Conservation (phyloP, 1,284 basidiomycete genomes). For the Megacollybia platyphylla region DNA sequence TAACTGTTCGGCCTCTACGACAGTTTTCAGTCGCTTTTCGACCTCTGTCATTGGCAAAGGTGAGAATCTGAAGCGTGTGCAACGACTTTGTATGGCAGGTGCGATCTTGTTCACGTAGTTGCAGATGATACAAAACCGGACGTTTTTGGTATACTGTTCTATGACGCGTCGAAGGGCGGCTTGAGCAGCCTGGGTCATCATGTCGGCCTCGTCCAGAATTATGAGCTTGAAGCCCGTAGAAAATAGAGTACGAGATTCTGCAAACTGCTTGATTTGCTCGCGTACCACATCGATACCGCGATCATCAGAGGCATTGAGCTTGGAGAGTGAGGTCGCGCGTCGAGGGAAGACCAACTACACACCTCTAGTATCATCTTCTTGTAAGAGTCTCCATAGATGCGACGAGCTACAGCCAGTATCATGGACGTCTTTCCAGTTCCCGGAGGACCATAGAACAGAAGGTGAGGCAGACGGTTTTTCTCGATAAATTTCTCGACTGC, state of each 20-base stretch:
- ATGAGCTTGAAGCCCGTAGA: conserved; percentile 96
- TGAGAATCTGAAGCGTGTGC: conserved; percentile 96
- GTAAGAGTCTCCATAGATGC: conserved; percentile 79
- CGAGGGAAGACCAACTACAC: conserved; percentile 10
- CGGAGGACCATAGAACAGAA: conserved; percentile 96
- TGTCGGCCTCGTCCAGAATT: conserved; percentile 97
- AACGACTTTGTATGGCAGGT: conserved; percentile 96
- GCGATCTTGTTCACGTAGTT: conserved; percentile 99
- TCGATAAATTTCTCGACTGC: conserved; percentile 94
- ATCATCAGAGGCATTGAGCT: conserved; percentile 97
- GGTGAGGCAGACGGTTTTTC: conserved; percentile 87
- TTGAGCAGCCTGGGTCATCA: conserved; percentile 98
- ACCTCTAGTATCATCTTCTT: conserved; percentile 92
- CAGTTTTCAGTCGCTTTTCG: conserved; percentile 67
- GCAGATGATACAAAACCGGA: conserved; percentile 99
- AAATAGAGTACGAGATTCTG: conserved; percentile 87
- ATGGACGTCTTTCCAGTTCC: conserved; percentile 98
- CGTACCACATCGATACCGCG: conserved; percentile 97
- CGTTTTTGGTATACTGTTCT: conserved; percentile 97
- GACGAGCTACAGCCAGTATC: conserved; percentile 90
- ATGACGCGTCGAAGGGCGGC: conserved; percentile 94
- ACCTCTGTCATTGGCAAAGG: conserved; percentile 84
- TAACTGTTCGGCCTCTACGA: conserved; percentile 81
- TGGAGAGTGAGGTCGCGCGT: conserved; percentile 3
- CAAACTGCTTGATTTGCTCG: conserved; percentile 98